phyloP scores from a whole-genome alignment of 805 yeast species.

The Metschnikowia continentalis region DNA sequence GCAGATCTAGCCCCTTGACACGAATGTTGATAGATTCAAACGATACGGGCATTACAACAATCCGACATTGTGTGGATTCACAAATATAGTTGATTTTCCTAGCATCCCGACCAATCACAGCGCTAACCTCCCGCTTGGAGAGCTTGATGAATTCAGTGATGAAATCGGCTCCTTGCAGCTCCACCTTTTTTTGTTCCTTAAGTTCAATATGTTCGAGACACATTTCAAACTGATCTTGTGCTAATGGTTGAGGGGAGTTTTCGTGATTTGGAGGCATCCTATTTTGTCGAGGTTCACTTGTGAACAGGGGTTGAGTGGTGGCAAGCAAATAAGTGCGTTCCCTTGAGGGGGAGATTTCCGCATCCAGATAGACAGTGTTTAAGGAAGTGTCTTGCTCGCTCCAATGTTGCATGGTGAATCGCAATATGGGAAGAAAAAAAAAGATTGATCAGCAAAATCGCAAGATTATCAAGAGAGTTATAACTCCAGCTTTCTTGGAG shows the following conservation, averaged over 20 bases:
- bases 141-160: constrained; percentile 13
- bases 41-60: constrained; percentile 13
- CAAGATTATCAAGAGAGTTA: not conserved
- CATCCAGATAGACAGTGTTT: not conserved
- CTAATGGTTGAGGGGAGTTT: not conserved
- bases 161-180: not conserved
- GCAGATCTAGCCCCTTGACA: constrained; percentile 8
- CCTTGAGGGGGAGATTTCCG: not conserved
- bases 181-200: not conserved
- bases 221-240: not conserved
- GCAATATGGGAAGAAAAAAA: no score
- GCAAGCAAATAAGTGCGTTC: not conserved
- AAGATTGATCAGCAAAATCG: not conserved
- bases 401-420: not conserved
- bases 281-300: not conserved
- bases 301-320: not conserved
- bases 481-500: not conserved
- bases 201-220: not conserved
- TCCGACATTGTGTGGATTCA: constrained; percentile 11
- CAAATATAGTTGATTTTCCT: constrained; percentile 9
- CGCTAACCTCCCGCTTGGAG: constrained; percentile 12
- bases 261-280: not conserved
- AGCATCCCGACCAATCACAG: constrained; percentile 12
- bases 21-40: constrained; percentile 11
- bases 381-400: not conserved